Percentiles rank a stretch among this genome's conserved stretches.
Evolutionary conservation across 345 rosid genomes (phyloP).

Genomic region (Trapa bicornis): DNA sequence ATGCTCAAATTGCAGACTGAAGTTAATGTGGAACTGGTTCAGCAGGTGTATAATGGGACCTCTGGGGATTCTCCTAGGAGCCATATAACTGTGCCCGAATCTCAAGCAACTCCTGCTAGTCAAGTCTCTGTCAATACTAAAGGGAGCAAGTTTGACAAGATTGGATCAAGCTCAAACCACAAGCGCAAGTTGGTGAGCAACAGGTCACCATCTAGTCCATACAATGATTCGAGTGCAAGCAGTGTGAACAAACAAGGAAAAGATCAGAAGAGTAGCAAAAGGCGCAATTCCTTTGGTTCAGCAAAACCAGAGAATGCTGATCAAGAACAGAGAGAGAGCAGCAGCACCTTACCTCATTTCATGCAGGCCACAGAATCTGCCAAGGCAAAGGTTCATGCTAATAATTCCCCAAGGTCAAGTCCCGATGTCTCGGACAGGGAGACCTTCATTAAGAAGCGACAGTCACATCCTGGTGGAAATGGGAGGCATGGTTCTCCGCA

Average conservation of each 20-base stretch:
- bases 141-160: constrained; percentile 38
- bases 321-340: constrained; percentile 63
- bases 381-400: constrained; percentile 66
- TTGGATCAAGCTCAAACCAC: constrained; percentile 25
- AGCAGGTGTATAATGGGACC: constrained; percentile 27
- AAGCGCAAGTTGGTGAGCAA: constrained; percentile 47
- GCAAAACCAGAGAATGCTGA: constrained; percentile 29
- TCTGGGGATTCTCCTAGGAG: constrained; percentile 54
- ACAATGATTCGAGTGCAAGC: constrained; percentile 37
- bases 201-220: constrained; percentile 45
- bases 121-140: constrained; percentile 51
- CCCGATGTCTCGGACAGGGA: constrained; percentile 87
- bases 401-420: constrained; percentile 84
- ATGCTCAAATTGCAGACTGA: constrained; percentile 30
- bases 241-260: constrained; percentile 34
- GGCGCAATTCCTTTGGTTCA: constrained; percentile 59
- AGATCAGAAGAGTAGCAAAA: constrained; percentile 54
- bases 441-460: constrained; percentile 58
- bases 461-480: constrained; percentile 71
- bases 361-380: constrained; percentile 97
- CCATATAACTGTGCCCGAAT: constrained; percentile 50
- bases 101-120: constrained; percentile 81
- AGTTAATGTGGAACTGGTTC: constrained; percentile 23
- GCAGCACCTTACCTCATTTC: constrained; percentile 72
- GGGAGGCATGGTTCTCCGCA: constrained; percentile 85